These are phyloP conservation scores for Triticum monococcum DNA, from an alignment of 176 grass and related monocot species.

Conservation along the genomic window DNA sequence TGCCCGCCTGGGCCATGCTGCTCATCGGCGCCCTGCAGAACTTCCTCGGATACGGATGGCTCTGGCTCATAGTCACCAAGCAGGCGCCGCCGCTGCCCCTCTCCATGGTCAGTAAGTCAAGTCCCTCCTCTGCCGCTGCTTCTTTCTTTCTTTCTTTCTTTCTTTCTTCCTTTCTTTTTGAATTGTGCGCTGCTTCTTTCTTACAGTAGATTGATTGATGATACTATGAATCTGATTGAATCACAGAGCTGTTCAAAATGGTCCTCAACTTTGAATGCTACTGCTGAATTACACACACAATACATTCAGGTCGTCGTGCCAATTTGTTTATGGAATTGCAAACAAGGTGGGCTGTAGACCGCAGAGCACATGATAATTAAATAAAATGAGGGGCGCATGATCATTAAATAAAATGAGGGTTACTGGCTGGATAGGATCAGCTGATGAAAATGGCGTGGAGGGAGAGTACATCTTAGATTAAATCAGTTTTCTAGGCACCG, in stretches of 20 bases:
- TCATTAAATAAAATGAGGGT: conserved; percentile 10
- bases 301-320: not conserved
- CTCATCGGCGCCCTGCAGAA: conserved; percentile 69
- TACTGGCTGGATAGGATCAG: conserved; percentile 6
- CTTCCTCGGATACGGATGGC: conserved; percentile 83
- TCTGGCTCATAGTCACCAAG: conserved; percentile 81
- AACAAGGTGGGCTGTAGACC: conserved; percentile 8
- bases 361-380: conserved; percentile 19
- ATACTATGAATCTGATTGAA: not conserved
- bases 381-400: not conserved
- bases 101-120: conserved; percentile 55
- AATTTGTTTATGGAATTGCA: conserved; percentile 29
- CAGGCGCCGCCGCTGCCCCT: conserved; percentile 60
- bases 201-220: not conserved
- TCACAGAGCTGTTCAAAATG: not conserved
- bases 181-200: not conserved
- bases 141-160: not conserved
- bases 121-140: not conserved
- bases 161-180: not conserved
- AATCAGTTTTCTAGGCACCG: conserved; percentile 33
- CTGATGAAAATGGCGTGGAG: conserved; percentile 6
- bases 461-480: conserved; percentile 30
- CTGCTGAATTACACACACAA: conserved; percentile 18
- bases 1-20: conserved; percentile 74
- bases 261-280: not conserved